Base-by-base conservation (phyloP, 805 yeast species). In the Lipomyces yamadae region DNA sequence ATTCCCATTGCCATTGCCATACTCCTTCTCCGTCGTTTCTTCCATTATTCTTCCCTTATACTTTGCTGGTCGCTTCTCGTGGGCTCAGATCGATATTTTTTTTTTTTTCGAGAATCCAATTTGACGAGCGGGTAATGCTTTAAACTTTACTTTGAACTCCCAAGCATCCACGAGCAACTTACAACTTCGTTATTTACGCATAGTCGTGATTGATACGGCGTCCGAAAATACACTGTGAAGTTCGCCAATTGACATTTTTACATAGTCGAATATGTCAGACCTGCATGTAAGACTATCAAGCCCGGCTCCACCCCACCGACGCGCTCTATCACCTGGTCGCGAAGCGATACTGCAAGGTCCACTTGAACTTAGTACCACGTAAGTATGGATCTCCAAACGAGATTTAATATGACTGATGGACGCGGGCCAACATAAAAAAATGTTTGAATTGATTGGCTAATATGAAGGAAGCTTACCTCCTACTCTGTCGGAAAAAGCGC, bases 261-360 rank as follows among this genome's bases (percentile, higher is more conserved):
- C 33, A 8, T 15, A 52, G 30, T 52, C 30, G 8, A 29, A 52
- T 48, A 56, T 56, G 58, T 29, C 39, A 15, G 58, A 56, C 24
- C 32, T 6, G 11, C 15, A 18, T 30, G 11, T 32, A 18, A 56
- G 39, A 11, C 50, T 39, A 34, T 56, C 58, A 15, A 60, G 62
- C 42, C 50, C 63, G 13, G 60, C 56, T n/a, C 37, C 56, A n/a
- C 45, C 56, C 24, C 24, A 37, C 29, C 58, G 64, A n/a, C 67
- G 67, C 10, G 67, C 59, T 3, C 57, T 62, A 10, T 65, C 68
- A 30, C 67, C 68, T 15, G 58, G 63, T 15, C 60, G 53, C 11
- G 61, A 58, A 59, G 56, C 60, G 24, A 24, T 57, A n/a, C 24
- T 59, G 11, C 34, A 30, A 10, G 67, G 63, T 3, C 68, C 68